Conservation (phyloP, 2,329 filamentous ascomycete genomes). For the Cladophialophora carrionii region DNA sequence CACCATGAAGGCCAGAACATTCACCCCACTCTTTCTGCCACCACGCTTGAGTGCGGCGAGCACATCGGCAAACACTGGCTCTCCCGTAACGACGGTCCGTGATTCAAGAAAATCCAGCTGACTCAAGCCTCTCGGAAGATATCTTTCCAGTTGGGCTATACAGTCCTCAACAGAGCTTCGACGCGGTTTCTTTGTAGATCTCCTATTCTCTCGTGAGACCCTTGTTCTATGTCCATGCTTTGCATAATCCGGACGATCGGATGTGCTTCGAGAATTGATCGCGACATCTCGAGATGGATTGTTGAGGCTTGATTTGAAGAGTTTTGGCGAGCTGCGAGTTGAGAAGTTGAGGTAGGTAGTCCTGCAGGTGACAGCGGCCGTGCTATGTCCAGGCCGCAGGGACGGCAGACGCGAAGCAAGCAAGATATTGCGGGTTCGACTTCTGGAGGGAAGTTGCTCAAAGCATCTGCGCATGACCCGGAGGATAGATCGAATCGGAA, state of each 20-base stretch:
- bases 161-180: constrained; percentile 41
- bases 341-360: neutral
- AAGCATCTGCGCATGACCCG: constrained; percentile 36
- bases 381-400: constrained; percentile 3
- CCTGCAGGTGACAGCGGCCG: neutral
- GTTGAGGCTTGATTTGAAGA: neutral
- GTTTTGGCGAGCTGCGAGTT: constrained; percentile 3
- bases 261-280: neutral
- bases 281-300: constrained; percentile 10
- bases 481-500: constrained; percentile 15
- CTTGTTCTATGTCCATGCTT: constrained; percentile 5
- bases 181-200: constrained; percentile 21
- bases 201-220: constrained; percentile 7
- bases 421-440: constrained; percentile 20
- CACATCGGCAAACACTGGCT: constrained; percentile 41
- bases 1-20: constrained; percentile 48
- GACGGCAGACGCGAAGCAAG: constrained; percentile 13
- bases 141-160: constrained; percentile 44
- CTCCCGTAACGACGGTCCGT: constrained; percentile 14
- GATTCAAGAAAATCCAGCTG: constrained; percentile 18
- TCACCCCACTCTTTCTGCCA: constrained; percentile 39
- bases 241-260: neutral
- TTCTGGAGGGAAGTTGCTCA: constrained; percentile 28
- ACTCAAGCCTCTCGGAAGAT: constrained; percentile 41
- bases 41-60: constrained; percentile 43